phyloP scores from a whole-genome alignment of 164 flowering plant species.

The Vitis vinifera region DNA sequence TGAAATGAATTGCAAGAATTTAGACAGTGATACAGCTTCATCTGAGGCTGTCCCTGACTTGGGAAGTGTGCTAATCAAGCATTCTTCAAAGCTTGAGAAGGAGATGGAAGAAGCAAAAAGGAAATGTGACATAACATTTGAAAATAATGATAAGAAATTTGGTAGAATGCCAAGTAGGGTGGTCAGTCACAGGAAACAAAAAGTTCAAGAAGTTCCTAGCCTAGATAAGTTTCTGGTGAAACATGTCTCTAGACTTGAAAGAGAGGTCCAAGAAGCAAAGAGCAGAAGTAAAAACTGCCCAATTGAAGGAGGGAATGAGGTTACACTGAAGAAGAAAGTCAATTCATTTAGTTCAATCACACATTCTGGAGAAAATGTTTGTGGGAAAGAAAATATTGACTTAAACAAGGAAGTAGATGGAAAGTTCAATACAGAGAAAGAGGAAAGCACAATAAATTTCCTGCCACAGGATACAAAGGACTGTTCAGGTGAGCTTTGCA shows the following conservation, averaged over 20 bases:
- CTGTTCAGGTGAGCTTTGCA: background rate
- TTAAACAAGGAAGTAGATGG: constrained; percentile 22
- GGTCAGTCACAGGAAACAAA: constrained; percentile 10
- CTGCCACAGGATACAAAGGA: background rate
- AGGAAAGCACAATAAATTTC: background rate
- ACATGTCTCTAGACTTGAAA: constrained; percentile 58
- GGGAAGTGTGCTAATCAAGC: constrained; percentile 61
- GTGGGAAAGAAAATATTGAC: constrained; percentile 63
- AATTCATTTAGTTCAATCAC: background rate
- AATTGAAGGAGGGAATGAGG: background rate
- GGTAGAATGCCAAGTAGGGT: constrained; percentile 10
- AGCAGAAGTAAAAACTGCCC: constrained; percentile 24
- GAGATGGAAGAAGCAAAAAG: constrained; percentile 42
- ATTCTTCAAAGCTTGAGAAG: constrained; percentile 59
- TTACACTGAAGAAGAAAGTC: background rate
- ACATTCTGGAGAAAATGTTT: background rate
- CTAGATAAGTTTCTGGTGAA: constrained; percentile 57
- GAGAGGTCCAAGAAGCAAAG: constrained; percentile 61
- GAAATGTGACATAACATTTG: constrained; percentile 13
- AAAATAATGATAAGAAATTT: constrained; percentile 5
- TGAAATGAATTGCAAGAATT: constrained; percentile 11
- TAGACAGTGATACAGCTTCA: background rate
- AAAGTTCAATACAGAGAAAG: background rate
- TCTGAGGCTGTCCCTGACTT: constrained; percentile 38
- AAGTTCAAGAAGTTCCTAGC: constrained; percentile 42